Percentiles rank a stretch among this genome's conserved stretches.
These are phyloP conservation scores for Candida sonorensis DNA, from an alignment of 805 yeast genomes.

Conservation along the genomic window DNA sequence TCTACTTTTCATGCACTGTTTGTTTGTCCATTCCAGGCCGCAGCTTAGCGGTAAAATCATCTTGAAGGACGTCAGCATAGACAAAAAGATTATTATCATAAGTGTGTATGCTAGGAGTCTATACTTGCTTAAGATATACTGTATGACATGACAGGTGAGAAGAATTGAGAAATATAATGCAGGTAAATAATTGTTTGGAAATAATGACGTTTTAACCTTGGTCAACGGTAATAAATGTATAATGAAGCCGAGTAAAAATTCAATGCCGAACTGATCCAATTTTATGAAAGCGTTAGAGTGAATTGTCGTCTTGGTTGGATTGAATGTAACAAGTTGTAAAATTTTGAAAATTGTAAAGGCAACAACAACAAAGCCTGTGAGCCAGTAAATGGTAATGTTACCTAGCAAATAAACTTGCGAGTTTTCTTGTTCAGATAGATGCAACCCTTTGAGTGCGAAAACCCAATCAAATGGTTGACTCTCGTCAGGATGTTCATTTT, in stretches of 20 bases:
- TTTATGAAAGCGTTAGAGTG: slow-evolving; percentile 6
- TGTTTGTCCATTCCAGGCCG: slow-evolving; percentile 40
- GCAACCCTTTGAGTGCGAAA: slow-evolving; percentile 47
- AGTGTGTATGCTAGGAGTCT: slow-evolving; percentile 22
- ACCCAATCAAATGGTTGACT: slow-evolving; percentile 65
- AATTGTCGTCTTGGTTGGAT: slow-evolving; percentile 11
- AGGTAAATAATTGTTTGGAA: slow-evolving; percentile 40
- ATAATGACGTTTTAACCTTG: slow-evolving; percentile 29
- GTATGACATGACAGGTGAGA: slow-evolving; percentile 37
- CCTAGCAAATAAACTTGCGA: slow-evolving; percentile 55
- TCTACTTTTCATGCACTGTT: slow-evolving; percentile 35
- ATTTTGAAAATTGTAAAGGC: slow-evolving; percentile 12
- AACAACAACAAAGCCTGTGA: slow-evolving; percentile 31
- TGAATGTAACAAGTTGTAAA: slow-evolving; percentile 9
- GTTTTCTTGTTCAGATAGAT: slow-evolving; percentile 33
- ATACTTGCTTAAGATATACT: slow-evolving; percentile 30
- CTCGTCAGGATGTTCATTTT: slow-evolving; percentile 42
- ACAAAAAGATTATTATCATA: slow-evolving; percentile 14
- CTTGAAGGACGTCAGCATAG: slow-evolving; percentile 23
- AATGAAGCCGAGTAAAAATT: slow-evolving; percentile 49
- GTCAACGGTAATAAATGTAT: slow-evolving; percentile 54
- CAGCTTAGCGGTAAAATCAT: slow-evolving; percentile 37
- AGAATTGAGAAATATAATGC: slow-evolving; percentile 44
- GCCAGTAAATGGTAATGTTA: slow-evolving; percentile 52
- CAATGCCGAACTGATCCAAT: slow-evolving; percentile 23